phyloP scores from a whole-genome alignment of 1,284 basidiomycete genomes.

The Coniferiporia sulphurascens region DNA sequence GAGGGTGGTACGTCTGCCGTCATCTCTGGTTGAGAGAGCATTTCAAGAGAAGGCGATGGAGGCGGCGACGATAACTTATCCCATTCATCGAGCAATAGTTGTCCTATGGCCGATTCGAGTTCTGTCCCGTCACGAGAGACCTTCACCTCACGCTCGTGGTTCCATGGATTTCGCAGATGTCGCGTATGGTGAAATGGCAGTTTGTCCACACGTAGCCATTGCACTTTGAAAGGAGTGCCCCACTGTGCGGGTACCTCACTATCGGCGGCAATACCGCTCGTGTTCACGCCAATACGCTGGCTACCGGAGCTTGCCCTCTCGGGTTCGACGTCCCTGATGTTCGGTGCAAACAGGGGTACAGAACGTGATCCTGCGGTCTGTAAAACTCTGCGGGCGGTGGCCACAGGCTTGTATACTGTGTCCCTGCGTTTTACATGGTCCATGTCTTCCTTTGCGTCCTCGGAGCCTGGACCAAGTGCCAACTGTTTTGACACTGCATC shows the following conservation, averaged over 20 bases:
- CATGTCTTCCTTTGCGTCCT: conserved; percentile 7
- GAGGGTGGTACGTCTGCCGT: not conserved
- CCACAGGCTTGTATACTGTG: not conserved
- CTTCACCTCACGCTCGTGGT: conserved; percentile 86
- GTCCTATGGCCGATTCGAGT: conserved; percentile 78
- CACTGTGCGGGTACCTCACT: conserved; percentile 30
- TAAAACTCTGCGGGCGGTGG: not conserved
- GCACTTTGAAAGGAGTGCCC: conserved; percentile 77
- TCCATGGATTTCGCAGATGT: conserved; percentile 89
- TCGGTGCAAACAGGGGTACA: not conserved
- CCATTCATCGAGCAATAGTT: conserved; percentile 77
- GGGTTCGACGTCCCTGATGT: not conserved
- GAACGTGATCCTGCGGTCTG: not conserved
- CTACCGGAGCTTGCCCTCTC: not conserved
- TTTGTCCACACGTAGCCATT: conserved; percentile 76
- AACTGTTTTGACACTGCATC: conserved; percentile 10
- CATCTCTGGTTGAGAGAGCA: not conserved
- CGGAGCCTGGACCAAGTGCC: not conserved
- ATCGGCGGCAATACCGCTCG: conserved; percentile 7
- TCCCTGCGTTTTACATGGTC: conserved; percentile 15
- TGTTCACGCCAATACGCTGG: not conserved
- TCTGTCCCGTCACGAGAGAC: conserved; percentile 92
- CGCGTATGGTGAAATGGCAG: conserved; percentile 78
- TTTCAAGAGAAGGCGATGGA: not conserved
- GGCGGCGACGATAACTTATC: conserved; percentile 25